Conservation (phyloP, 2,329 filamentous ascomycete species). For the Colletotrichum sublineola region DNA sequence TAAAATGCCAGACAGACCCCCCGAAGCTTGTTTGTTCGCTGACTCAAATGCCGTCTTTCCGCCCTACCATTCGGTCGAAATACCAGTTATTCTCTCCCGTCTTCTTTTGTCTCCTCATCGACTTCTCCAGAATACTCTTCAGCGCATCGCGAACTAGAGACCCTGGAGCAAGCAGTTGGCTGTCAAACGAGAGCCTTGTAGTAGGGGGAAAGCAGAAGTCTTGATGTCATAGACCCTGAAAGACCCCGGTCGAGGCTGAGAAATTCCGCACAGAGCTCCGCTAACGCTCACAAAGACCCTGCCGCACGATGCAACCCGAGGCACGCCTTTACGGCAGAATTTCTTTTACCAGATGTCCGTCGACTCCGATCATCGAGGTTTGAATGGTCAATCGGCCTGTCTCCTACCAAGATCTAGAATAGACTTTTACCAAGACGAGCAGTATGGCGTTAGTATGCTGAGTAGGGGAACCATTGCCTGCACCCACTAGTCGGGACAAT, state of each 20-base stretch:
- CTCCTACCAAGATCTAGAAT: background rate
- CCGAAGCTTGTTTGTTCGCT: background rate
- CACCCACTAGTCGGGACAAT: background rate
- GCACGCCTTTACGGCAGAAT: constrained; percentile 2
- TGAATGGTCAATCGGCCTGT: constrained; percentile 24
- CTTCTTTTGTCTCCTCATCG: background rate
- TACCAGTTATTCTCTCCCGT: background rate
- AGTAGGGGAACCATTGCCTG: background rate
- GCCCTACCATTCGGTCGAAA: no score
- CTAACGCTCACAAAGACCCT: constrained; percentile 5
- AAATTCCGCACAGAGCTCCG: constrained; percentile 13
- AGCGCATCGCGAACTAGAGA: background rate
- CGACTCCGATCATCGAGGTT: constrained; percentile 28
- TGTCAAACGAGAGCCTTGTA: constrained; percentile 10
- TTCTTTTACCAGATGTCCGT: background rate
- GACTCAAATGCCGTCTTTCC: background rate
- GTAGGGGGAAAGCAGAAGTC: constrained; percentile 24
- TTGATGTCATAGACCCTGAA: constrained; percentile 39
- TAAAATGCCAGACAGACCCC: constrained; percentile 5
- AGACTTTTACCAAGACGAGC: background rate
- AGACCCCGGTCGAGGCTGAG: constrained; percentile 11
- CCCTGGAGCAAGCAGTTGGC: background rate
- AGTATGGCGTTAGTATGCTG: background rate
- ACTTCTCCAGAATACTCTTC: background rate
- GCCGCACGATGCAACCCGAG: constrained; percentile 7